Percentiles rank a stretch among this genome's conserved stretches.
Evolutionary conservation across 805 yeast species (phyloP).

Genomic region (Zygotorulaspora sp.): DNA sequence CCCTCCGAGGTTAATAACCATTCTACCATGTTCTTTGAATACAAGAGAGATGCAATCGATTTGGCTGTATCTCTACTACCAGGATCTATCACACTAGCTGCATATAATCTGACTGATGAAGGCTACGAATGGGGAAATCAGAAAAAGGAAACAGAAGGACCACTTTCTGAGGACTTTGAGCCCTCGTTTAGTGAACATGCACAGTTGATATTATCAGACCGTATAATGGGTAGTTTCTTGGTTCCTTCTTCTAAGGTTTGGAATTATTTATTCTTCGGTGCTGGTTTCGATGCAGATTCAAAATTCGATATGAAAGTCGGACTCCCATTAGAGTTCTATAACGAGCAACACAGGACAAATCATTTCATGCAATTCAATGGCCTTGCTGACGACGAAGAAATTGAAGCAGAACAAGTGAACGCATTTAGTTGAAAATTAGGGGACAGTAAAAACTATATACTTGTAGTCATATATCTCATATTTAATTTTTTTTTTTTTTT

Average conservation of each 20-base stretch:
- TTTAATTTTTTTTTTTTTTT: too few species aligned
- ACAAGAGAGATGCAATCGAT: slow-evolving; percentile 44
- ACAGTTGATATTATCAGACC: slow-evolving; percentile 70
- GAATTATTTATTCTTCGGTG: slow-evolving; percentile 89
- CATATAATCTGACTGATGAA: slow-evolving; percentile 52
- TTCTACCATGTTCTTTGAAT: slow-evolving; percentile 36
- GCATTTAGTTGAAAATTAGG: slow-evolving; percentile 44
- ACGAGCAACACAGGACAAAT: slow-evolving; percentile 80
- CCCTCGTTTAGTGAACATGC: slow-evolving; percentile 54
- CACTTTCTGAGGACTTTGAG: slow-evolving; percentile 63
- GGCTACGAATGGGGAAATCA: slow-evolving; percentile 77
- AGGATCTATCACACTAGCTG: slow-evolving; percentile 77
- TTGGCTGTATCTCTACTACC: slow-evolving; percentile 69
- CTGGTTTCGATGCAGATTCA: slow-evolving; percentile 66
- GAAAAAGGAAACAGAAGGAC: slow-evolving; percentile 52
- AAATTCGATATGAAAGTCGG: slow-evolving; percentile 65
- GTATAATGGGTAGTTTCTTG: slow-evolving; percentile 73
- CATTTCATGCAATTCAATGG: slow-evolving; percentile 77
- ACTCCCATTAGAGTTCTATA: slow-evolving; percentile 76
- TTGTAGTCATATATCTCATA: too few species aligned
- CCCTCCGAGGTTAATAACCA: slow-evolving; percentile 69
- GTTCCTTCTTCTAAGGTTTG: slow-evolving; percentile 83
- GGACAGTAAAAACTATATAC: too few species aligned
- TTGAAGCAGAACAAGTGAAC: slow-evolving; percentile 67
- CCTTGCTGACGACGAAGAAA: slow-evolving; percentile 48